Percentiles rank a stretch among this genome's conserved stretches.
Evolutionary conservation across 352 stramenopile genomes (phyloP).

Genomic region (Pythium utonaiense): DNA sequence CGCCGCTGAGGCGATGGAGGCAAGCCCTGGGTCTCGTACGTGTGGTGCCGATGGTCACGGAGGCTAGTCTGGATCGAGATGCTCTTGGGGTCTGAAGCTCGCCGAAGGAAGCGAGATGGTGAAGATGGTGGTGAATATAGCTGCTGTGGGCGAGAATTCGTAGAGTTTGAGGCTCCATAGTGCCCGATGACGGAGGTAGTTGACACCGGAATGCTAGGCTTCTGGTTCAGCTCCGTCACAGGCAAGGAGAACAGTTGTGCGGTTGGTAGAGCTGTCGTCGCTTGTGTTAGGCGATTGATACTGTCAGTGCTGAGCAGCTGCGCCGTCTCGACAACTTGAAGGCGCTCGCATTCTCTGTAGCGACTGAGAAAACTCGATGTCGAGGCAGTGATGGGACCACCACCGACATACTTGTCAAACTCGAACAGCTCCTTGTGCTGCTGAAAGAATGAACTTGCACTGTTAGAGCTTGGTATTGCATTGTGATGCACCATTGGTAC

Average conservation of each 20-base stretch:
- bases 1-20: background rate
- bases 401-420: conserved; percentile 51
- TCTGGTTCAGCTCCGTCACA: background rate
- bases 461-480: conserved; percentile 1
- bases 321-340: conserved; percentile 6
- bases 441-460: conserved; percentile 43
- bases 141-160: background rate
- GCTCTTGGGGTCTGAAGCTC: background rate
- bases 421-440: conserved; percentile 63
- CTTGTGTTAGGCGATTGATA: background rate
- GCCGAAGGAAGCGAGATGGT: background rate
- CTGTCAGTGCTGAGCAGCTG: background rate
- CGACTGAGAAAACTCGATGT: conserved; percentile 40
- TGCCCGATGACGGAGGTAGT: background rate
- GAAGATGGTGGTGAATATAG: background rate
- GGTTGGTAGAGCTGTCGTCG: background rate
- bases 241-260: background rate
- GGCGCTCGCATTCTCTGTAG: conserved; percentile 43
- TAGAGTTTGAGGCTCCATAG: background rate
- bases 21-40: background rate
- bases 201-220: background rate
- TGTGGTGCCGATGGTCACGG: background rate
- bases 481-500: background rate
- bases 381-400: conserved; percentile 4
- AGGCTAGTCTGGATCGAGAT: background rate